Base-by-base conservation (phyloP, 2,329 filamentous ascomycete species). In the Aspergillus eucalypticola region DNA sequence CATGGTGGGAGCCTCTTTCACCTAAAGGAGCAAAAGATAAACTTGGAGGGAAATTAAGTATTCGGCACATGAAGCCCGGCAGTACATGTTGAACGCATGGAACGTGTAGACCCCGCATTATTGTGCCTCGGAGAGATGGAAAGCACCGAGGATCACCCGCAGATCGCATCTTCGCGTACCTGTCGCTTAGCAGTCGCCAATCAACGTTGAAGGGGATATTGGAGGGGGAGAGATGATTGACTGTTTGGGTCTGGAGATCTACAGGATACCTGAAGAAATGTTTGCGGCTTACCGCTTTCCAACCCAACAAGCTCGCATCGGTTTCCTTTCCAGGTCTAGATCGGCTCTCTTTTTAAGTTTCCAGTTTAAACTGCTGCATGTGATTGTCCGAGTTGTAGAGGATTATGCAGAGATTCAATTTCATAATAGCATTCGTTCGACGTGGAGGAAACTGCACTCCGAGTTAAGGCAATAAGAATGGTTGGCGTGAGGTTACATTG, bases 61-160 rank as follows among this genome's bases (percentile, higher is more conserved):
- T 29, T 17, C 39, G 38, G 48, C 53, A 57, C 53, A 56, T 60
- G 57, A 56, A 60, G 39, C 35, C 32, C 32, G 32, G 32, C 35
- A 50, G 32, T 39, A 5, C 49, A 41, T 59, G 46, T 32, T 50
- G 46, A 29, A 29, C 48, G 41, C 48, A 54, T 49, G 53, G 25
- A 19, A 50, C 46, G 11, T 8, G 25, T 38, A 17, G 42, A 51
- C 60, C 60, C 60, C 60, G 56, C 60, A 44, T 38, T 54, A 23
- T 15, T 35, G 35, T 54, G 60, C 56, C 56, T 62, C 60, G 56
- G 56, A 51, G 42, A 25, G 19, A 17, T 32, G 35, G 53, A 19
- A 13, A 13, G 35, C 13, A 19, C 53, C 46, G 25, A 50, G 46
- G 25, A 50, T 50, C 23, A 27, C 10, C 25, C 25, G 25, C 46